Evolutionary conservation across 805 yeast genomes (phyloP).

Genomic region (Candida silvatica): DNA sequence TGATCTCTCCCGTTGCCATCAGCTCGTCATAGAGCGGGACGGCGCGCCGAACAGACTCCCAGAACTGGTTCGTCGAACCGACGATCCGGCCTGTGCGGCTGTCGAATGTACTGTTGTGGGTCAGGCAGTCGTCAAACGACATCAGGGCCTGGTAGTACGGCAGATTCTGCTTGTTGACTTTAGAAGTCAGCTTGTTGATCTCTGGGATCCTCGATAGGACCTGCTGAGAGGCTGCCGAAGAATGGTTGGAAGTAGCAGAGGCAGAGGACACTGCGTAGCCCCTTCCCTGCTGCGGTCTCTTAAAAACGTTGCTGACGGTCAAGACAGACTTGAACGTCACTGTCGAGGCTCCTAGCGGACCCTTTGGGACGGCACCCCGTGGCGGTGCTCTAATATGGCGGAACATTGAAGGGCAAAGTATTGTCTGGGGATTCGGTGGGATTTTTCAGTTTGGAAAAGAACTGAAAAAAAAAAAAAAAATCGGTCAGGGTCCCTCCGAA

Average conservation of each 20-base stretch:
- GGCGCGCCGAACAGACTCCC: conserved; percentile 41
- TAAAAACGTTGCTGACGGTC: conserved; percentile 14
- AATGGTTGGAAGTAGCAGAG: conserved; percentile 3
- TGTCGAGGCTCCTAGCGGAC: conserved; percentile 6
- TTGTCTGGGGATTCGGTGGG: too few species aligned
- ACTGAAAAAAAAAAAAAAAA: too few species aligned
- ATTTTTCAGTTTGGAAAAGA: too few species aligned
- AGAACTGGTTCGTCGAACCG: conserved; percentile 31
- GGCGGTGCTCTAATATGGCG: too few species aligned
- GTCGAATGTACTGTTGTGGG: conserved; percentile 26
- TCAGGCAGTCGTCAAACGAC: conserved; percentile 42
- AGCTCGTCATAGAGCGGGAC: conserved; percentile 42
- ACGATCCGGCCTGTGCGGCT: conserved; percentile 25
- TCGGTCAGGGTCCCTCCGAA: too few species aligned
- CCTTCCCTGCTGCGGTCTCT: conserved; percentile 6
- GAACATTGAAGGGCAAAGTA: too few species aligned
- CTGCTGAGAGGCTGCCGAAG: background rate
- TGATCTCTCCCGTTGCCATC: conserved; percentile 37
- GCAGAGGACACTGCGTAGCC: background rate
- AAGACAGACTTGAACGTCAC: conserved; percentile 14
- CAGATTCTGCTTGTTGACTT: conserved; percentile 24
- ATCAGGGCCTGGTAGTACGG: conserved; percentile 43
- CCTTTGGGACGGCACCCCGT: too few species aligned
- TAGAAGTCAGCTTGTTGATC: conserved; percentile 8
- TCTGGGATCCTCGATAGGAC: conserved; percentile 1